Base-by-base conservation (phyloP, 106 monocot genomes). In the Triglochin maritima region DNA sequence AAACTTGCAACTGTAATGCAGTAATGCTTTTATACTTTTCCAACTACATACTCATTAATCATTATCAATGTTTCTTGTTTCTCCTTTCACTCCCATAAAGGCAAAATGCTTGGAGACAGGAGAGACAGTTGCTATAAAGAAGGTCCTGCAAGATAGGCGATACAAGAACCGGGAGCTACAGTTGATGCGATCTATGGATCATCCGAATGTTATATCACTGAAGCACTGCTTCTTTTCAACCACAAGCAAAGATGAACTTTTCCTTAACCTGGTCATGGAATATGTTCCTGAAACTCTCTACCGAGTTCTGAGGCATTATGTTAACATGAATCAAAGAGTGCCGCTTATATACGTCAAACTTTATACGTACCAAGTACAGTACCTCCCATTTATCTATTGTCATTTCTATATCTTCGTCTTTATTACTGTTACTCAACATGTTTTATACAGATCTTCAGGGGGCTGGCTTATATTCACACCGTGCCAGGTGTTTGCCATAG, bases 51-150 rank as follows among this genome's bases (percentile, higher is more conserved):
- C 29, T 29, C 29, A 29, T 29, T 29, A 29, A 29, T 29, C 29
- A 29, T 16, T 4, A 3, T 42, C 4, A 4, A 9, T 16, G 29
- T 29, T 29, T 29, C 29, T 29, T 29, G 29, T 29, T 0, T 29
- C 29, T 29, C 29, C 29, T 29, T 29, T 29, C 29, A 29, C 29
- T 29, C 29, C 1, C 29, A 29, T 29, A 29, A 29, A 93, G 93
- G 89, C 93, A 14, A 93, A 93, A 74, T 93, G 93, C 74, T 70
- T 90, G 75, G 90, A 90, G 69, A 90, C 90, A 10, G 90, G 90
- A 3, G 90, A 90, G 64, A 84, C 87, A 41, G 87, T 90, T 16
- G 88, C 88, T 43, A 88, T 88, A 72, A 88, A 88, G 69, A 88
- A 88, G 69, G 84, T 88, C 44, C 64, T 90, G 41, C 90, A 90